Percentiles rank a stretch among this genome's conserved stretches.
These are phyloP conservation scores for Astraeus odoratus DNA, from an alignment of 768 basidiomycete genomes.

Conservation along the genomic window DNA sequence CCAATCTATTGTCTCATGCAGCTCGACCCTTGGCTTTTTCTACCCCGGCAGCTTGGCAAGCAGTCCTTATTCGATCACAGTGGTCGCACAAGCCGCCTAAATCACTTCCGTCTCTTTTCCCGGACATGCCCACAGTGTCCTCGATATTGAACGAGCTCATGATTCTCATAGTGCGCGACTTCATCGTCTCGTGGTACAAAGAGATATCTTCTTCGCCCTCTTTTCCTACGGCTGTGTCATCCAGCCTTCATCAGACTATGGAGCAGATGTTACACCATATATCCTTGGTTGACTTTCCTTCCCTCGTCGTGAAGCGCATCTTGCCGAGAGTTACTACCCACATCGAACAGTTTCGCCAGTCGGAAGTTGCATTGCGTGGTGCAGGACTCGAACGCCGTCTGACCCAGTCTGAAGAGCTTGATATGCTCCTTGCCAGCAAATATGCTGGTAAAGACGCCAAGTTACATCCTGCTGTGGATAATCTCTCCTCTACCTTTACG, in stretches of 20 bases:
- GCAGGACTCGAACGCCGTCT: conserved; percentile 74
- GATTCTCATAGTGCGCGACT: conserved; percentile 77
- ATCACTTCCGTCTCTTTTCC: conserved; percentile 58
- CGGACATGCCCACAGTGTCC: conserved; percentile 58
- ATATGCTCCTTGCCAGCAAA: conserved; percentile 75
- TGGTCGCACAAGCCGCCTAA: conserved; percentile 76
- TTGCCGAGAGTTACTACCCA: conserved; percentile 87
- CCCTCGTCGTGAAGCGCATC: conserved; percentile 74
- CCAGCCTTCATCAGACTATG: conserved; percentile 60
- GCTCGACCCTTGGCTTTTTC: conserved; percentile 80
- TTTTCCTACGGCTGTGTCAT: conserved; percentile 82
- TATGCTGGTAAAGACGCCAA: conserved; percentile 62
- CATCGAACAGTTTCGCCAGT: conserved; percentile 84
- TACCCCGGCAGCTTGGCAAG: conserved; percentile 93
- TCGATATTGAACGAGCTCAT: conserved; percentile 74
- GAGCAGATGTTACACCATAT: conserved; percentile 51
- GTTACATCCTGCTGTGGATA: conserved; percentile 82
- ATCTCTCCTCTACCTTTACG: conserved; percentile 83
- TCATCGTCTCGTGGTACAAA: conserved; percentile 85
- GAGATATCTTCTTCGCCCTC: conserved; percentile 80
- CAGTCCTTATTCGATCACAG: conserved; percentile 78
- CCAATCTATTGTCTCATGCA: conserved; percentile 42
- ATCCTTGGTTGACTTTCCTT: conserved; percentile 59
- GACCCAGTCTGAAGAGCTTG: conserved; percentile 86
- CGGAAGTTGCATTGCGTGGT: conserved; percentile 80